Percentiles rank a stretch among this genome's conserved stretches.
These are phyloP conservation scores for Annulohypoxylon nitens DNA, from an alignment of 495 filamentous ascomycete species.

Conservation along the genomic window DNA sequence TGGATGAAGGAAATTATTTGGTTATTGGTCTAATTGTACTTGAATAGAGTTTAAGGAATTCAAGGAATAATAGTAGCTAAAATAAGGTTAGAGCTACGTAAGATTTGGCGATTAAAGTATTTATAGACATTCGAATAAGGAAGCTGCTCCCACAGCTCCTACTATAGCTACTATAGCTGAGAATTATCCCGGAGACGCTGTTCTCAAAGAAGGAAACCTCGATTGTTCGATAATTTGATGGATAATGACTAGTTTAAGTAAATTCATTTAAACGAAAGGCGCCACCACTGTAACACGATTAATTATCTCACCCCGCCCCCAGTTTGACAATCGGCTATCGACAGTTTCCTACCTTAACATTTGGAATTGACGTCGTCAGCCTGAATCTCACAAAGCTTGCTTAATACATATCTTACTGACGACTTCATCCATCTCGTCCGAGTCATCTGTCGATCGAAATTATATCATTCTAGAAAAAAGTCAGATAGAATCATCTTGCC, in stretches of 20 bases:
- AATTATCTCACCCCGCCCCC: slow-evolving; percentile 40
- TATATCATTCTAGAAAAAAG: slow-evolving; percentile 8
- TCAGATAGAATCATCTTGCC: slow-evolving; percentile 4
- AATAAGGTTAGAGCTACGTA: slow-evolving; percentile 6
- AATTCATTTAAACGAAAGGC: slow-evolving; percentile 30
- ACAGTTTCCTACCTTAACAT: slow-evolving; percentile 19
- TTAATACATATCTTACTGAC: not conserved
- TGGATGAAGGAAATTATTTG: not conserved
- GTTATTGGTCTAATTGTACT: not conserved
- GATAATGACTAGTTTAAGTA: not conserved
- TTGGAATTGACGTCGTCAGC: not conserved
- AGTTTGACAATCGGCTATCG: slow-evolving; percentile 1
- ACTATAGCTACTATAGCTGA: not conserved
- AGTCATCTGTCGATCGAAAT: slow-evolving; percentile 19
- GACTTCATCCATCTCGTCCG: not conserved
- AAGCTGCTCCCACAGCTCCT: slow-evolving; percentile 6
- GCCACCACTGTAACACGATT: slow-evolving; percentile 30
- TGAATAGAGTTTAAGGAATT: not conserved
- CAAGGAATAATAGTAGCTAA: not conserved
- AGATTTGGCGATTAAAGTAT: not conserved
- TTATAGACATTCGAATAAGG: slow-evolving; percentile 13
- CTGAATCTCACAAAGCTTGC: slow-evolving; percentile 14
- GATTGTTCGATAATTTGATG: slow-evolving; percentile 20
- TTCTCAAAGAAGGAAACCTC: slow-evolving; percentile 6
- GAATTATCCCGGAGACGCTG: not conserved